Evolutionary conservation across 2,329 filamentous ascomycete genomes (phyloP).

Genomic region (Ploettnerulaceae sp.): DNA sequence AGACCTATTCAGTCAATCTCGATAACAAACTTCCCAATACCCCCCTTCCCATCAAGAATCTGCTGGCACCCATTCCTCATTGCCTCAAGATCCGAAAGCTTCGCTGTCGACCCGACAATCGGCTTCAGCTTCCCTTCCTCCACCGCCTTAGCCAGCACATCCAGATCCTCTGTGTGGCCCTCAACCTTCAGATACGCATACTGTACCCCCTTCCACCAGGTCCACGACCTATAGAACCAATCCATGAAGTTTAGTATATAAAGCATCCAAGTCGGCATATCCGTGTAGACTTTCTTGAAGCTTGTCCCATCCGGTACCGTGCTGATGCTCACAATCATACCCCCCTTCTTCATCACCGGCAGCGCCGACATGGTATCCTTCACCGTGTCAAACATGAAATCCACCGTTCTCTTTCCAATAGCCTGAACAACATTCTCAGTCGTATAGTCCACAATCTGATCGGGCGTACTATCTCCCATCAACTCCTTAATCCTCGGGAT

Average conservation of each 20-base stretch:
- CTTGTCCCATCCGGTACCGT: conserved; percentile 34
- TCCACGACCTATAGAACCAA: conserved; percentile 30
- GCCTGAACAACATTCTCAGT: conserved; percentile 30
- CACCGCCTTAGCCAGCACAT: conserved; percentile 29
- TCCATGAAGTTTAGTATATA: conserved; percentile 34
- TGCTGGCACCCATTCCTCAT: conserved; percentile 37
- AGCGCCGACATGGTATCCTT: conserved; percentile 35
- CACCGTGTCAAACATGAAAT: conserved; percentile 42
- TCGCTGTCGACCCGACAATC: conserved; percentile 34
- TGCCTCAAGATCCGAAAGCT: conserved; percentile 35
- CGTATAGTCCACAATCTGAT: conserved; percentile 40
- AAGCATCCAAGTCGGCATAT: conserved; percentile 26
- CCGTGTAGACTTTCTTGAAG: conserved; percentile 33
- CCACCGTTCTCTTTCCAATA: conserved; percentile 36
- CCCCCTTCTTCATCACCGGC: conserved; percentile 35
- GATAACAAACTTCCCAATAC: conserved; percentile 40
- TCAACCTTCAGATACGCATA: conserved; percentile 38
- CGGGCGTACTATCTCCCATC: conserved; percentile 37
- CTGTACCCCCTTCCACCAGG: conserved; percentile 34
- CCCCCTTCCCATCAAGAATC: conserved; percentile 37
- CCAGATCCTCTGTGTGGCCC: conserved; percentile 34
- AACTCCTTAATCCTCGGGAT: conserved; percentile 36
- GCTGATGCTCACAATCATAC: conserved; percentile 33
- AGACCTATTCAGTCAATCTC: conserved; percentile 22
- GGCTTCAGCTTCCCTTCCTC: conserved; percentile 33